Evolutionary conservation across 2,329 filamentous ascomycete genomes (phyloP).

Genomic region (Helotiales sp.): DNA sequence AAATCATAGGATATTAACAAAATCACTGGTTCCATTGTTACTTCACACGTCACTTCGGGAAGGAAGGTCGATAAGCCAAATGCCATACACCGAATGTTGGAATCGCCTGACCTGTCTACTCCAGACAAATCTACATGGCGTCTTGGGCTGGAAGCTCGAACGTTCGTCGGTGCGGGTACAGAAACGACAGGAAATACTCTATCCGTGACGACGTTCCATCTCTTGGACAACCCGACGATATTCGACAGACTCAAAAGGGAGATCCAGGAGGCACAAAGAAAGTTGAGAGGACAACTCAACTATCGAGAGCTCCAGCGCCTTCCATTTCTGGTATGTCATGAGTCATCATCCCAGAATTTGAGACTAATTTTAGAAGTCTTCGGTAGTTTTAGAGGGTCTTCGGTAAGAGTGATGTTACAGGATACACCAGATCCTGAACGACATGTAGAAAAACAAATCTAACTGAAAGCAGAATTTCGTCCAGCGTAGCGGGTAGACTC

Average conservation of each 20-base stretch:
- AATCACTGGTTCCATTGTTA: slow-evolving; percentile 11
- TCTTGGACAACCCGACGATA: slow-evolving; percentile 39
- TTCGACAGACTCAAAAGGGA: slow-evolving; percentile 38
- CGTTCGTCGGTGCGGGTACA: slow-evolving; percentile 46
- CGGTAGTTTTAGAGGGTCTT: slow-evolving; percentile 10
- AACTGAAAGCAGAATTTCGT: slow-evolving; percentile 17
- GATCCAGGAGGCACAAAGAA: slow-evolving; percentile 17
- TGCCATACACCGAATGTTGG: slow-evolving; percentile 24
- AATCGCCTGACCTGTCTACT: slow-evolving; percentile 42
- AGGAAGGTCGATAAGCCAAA: slow-evolving; percentile 20
- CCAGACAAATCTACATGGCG: slow-evolving; percentile 46
- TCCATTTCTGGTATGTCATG: slow-evolving; percentile 26
- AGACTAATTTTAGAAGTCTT: not conserved
- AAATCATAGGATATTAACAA: slow-evolving; percentile 10
- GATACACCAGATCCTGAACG: too few species aligned
- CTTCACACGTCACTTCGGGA: not conserved
- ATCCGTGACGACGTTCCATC: slow-evolving; percentile 39
- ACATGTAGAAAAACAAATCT: too few species aligned
- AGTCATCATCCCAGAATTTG: not conserved
- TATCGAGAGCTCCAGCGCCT: slow-evolving; percentile 35
- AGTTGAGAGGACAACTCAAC: slow-evolving; percentile 9
- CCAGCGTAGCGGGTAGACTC: slow-evolving; percentile 22
- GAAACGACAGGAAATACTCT: slow-evolving; percentile 46
- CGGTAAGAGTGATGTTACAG: too few species aligned
- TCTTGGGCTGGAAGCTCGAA: slow-evolving; percentile 47